Evolutionary conservation across 2,329 filamentous ascomycete genomes (phyloP), one percentile per base, ranked within the genome.

Genomic region (Blastomyces parvus): DNA sequence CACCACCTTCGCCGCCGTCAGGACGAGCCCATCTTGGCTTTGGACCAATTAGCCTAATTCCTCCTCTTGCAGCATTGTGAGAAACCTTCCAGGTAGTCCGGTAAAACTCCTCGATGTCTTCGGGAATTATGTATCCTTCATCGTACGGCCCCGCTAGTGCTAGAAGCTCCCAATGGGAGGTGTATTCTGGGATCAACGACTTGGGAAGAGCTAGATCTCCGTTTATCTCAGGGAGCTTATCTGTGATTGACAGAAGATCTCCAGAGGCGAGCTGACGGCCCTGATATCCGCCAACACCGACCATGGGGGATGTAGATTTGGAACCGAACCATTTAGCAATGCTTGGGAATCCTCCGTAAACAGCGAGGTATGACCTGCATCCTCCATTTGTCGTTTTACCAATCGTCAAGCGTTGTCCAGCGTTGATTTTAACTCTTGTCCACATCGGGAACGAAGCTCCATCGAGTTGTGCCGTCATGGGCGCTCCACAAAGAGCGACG

Each of bases 1-100:
- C 79, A 13, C 86, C 86, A 8, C 84, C 86, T 65, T 86, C 84
- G 0, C 85, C 86, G 13, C 85, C 86, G 66, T 84, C 80, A 40
- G 79, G 71, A 7, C 86, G 76, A 17, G 84, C 82, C 81, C 83
- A 88, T 65, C 81, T 79, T 0, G 83, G 83, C 0, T 80, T 78
- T 0, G 84, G 84, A 0, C 85, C 85, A 1, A 84, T 72, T 0
- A 88, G 76, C 7, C 85, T 79, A 33, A 88, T 83, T 0, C 84
- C 86, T 50, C 81, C 83, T 63, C 86, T 77, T 14, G 82, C 83
- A 0, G 83, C 81, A 64, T 87, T 87, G 67, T 87, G 84, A 0
- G 81, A 83, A 1, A 87, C 77, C 59, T 83, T 83, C 82, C 83
- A 86, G n/a, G 78, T 73, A 0, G 80, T 82, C 5, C 74, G 72